Evolutionary conservation across 805 yeast species (phyloP).

Genomic region (Sporopachydermia quercuum): DNA sequence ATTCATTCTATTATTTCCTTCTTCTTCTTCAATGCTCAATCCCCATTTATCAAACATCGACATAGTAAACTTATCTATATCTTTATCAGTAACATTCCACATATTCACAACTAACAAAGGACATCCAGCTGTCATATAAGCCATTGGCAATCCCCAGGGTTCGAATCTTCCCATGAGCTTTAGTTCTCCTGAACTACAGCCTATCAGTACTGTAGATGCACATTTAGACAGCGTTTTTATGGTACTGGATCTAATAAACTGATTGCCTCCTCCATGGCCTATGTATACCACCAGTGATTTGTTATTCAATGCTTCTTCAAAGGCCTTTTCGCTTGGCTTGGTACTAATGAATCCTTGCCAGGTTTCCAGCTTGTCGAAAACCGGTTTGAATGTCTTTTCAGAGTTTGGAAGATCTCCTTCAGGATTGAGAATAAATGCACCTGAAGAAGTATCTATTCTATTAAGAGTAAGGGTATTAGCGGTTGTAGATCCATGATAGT

Average conservation of each 20-base stretch:
- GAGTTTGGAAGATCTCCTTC: conserved; percentile 62
- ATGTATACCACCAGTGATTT: conserved; percentile 53
- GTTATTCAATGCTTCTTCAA: conserved; percentile 26
- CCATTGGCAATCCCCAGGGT: conserved; percentile 62
- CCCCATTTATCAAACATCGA: conserved; percentile 57
- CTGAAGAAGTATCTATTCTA: conserved; percentile 9
- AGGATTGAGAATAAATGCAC: conserved; percentile 67
- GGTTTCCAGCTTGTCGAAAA: conserved; percentile 22
- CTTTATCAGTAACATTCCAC: conserved; percentile 97
- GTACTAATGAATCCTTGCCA: conserved; percentile 43
- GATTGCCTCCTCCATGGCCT: conserved; percentile 98
- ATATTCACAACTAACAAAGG: conserved; percentile 74
- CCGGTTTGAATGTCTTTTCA: conserved; percentile 35
- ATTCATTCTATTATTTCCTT: conserved; percentile 11
- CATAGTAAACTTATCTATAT: conserved; percentile 66
- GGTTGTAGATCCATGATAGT: too few relatives aligned
- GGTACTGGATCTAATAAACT: conserved; percentile 43
- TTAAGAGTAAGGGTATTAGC: too few relatives aligned
- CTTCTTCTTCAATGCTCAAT: conserved; percentile 19
- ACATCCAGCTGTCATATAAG: conserved; percentile 67
- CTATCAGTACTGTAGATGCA: conserved; percentile 42
- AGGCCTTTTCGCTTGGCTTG: conserved; percentile 41
- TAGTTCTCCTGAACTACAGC: conserved; percentile 79
- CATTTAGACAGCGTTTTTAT: conserved; percentile 29
- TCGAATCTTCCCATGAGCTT: conserved; percentile 42